Evolutionary conservation across 257 asterid species (phyloP).

Genomic region (Solanum pennellii): DNA sequence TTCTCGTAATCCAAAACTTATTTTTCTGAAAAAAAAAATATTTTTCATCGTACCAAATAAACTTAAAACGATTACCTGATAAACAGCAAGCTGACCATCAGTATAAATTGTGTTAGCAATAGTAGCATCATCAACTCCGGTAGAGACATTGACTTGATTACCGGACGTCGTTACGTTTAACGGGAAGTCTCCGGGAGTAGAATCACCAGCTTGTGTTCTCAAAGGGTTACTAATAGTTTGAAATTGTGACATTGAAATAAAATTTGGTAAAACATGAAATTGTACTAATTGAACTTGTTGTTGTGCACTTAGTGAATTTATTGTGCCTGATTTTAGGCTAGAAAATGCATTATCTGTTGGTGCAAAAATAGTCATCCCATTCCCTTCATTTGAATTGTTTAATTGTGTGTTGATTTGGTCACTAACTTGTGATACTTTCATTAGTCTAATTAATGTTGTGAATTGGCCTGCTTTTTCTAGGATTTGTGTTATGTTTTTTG

Average conservation of each 20-base stretch:
- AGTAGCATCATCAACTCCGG: conserved; percentile 67
- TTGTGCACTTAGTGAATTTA: conserved; percentile 59
- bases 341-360: conserved; percentile 78
- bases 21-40: neutral
- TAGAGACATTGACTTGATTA: conserved; percentile 68
- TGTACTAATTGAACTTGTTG: conserved; percentile 54
- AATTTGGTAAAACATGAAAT: conserved; percentile 54
- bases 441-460: conserved; percentile 58
- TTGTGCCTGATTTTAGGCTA: conserved; percentile 48
- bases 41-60: neutral
- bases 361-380: conserved; percentile 68
- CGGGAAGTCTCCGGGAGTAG: conserved; percentile 39
- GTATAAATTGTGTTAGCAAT: conserved; percentile 52
- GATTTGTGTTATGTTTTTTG: conserved; percentile 64
- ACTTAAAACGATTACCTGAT: conserved; percentile 19
- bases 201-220: conserved; percentile 77
- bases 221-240: conserved; percentile 83
- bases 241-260: conserved; percentile 54
- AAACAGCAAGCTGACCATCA: conserved; percentile 67
- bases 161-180: conserved; percentile 69
- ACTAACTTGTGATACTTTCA: conserved; percentile 43
- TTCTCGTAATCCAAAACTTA: neutral
- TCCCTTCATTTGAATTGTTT: conserved; percentile 70
- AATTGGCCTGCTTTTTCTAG: conserved; percentile 85
- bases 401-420: conserved; percentile 74